Conservation (phyloP, 1,284 basidiomycete genomes). For the Phaffia rhodozyma region DNA sequence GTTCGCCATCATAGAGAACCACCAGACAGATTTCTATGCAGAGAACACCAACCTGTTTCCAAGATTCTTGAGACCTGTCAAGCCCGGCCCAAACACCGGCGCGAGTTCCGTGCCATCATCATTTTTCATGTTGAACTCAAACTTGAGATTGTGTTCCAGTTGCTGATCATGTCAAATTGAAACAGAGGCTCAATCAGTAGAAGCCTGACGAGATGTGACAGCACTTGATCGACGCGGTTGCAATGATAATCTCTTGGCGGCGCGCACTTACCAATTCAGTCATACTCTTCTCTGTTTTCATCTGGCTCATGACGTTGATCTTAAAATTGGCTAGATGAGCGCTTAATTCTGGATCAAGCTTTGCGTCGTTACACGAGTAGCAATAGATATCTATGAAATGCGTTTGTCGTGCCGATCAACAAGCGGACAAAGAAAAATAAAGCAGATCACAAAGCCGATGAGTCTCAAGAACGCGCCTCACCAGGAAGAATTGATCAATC, state of each 20-base stretch:
- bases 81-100: slow-evolving; percentile 75
- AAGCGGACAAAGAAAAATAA: neutral
- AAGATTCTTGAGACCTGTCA: slow-evolving; percentile 84
- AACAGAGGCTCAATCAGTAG: neutral
- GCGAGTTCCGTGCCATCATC: slow-evolving; percentile 79
- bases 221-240: neutral
- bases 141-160: slow-evolving; percentile 92
- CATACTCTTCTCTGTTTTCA: slow-evolving; percentile 94
- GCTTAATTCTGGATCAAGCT: slow-evolving; percentile 65
- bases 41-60: slow-evolving; percentile 63
- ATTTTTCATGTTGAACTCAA: slow-evolving; percentile 87
- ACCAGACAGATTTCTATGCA: neutral
- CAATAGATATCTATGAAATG: slow-evolving; percentile 70
- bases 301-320: slow-evolving; percentile 70
- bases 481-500: neutral
- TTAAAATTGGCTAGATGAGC: slow-evolving; percentile 70
- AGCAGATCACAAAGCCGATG: neutral
- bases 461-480: neutral
- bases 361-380: slow-evolving; percentile 81
- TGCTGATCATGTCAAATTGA: slow-evolving; percentile 43
- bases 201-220: neutral
- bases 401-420: neutral
- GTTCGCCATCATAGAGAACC: neutral
- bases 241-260: neutral
- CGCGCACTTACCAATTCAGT: slow-evolving; percentile 66